A percentile compares a stretch with the other conserved stretches of the same genome.
Evolutionary conservation across 495 filamentous ascomycete genomes (phyloP).

Genomic region (Tetracladium setigerum): DNA sequence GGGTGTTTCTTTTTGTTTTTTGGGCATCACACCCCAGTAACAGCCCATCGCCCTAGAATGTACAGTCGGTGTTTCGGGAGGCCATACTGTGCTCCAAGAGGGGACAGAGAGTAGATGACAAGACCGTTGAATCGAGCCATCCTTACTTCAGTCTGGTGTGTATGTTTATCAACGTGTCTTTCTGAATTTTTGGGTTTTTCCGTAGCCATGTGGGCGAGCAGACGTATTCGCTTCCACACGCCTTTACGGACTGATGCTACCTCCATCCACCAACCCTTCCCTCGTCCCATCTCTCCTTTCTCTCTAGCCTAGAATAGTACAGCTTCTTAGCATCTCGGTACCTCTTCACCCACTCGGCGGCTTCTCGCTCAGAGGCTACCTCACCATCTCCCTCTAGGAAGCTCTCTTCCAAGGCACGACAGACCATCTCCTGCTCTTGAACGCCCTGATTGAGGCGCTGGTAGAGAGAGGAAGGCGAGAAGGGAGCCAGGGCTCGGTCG

Average conservation of each 20-base stretch:
- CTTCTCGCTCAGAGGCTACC: constrained; percentile 65
- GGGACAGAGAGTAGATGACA: too few species aligned
- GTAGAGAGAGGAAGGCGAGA: constrained; percentile 77
- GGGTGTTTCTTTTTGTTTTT: too few species aligned
- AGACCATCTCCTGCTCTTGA: constrained; percentile 76
- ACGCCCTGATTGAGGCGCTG: constrained; percentile 66
- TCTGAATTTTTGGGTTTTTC: too few species aligned
- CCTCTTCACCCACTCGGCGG: constrained; percentile 71
- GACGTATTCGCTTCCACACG: too few species aligned
- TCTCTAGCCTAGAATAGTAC: constrained; percentile 67
- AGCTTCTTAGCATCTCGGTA: constrained; percentile 69
- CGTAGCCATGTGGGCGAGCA: too few species aligned
- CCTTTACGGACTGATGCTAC: constrained; percentile 25
- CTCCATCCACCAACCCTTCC: constrained; percentile 90
- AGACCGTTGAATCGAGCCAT: too few species aligned
- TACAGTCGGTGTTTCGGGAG: too few species aligned
- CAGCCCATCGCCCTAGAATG: too few species aligned
- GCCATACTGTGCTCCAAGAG: too few species aligned
- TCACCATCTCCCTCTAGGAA: constrained; percentile 60
- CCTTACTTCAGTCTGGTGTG: too few species aligned
- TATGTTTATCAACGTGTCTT: too few species aligned
- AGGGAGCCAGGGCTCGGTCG: constrained; percentile 76
- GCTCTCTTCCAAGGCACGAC: constrained; percentile 78
- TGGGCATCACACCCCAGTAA: too few species aligned
- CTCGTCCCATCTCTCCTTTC: constrained; percentile 90